These are phyloP conservation scores for Fusarium sublunatum DNA, from an alignment of 2,329 filamentous ascomycete species.

Conservation along the genomic window DNA sequence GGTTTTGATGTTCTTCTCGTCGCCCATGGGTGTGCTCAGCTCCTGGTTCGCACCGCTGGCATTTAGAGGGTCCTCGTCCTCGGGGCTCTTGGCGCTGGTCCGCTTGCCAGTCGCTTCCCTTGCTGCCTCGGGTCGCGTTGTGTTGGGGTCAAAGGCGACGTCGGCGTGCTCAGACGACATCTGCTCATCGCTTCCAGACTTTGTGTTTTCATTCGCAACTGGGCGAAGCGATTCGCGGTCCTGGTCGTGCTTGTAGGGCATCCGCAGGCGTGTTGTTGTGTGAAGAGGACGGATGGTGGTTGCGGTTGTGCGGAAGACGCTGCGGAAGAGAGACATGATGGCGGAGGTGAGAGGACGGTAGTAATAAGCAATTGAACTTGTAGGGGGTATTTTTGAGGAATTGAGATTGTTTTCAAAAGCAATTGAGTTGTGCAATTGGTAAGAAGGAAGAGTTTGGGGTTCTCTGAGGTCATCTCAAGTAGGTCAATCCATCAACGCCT, in stretches of 20 bases:
- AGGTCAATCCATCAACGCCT: background rate
- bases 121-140: conserved; percentile 74
- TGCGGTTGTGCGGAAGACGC: conserved; percentile 32
- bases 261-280: conserved; percentile 41
- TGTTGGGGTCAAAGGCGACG: conserved; percentile 75
- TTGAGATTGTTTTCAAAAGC: background rate
- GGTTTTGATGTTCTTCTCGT: conserved; percentile 51
- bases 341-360: background rate
- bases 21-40: conserved; percentile 54
- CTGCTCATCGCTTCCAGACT: conserved; percentile 73
- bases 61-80: conserved; percentile 51
- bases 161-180: conserved; percentile 64
- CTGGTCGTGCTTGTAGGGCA: conserved; percentile 63
- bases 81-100: conserved; percentile 46
- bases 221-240: conserved; percentile 74
- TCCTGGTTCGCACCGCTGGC: conserved; percentile 59
- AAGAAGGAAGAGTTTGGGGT: conserved; percentile 2
- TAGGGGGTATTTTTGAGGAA: background rate
- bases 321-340: conserved; percentile 40
- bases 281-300: conserved; percentile 49
- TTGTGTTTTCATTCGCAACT: conserved; percentile 72
- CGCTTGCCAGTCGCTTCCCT: conserved; percentile 61
- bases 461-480: conserved; percentile 3
- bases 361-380: background rate
- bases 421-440: conserved; percentile 18